Evolutionary conservation across 371 early-diverging fungal species (phyloP).

Genomic region (Choanephora cucurbitarum): DNA sequence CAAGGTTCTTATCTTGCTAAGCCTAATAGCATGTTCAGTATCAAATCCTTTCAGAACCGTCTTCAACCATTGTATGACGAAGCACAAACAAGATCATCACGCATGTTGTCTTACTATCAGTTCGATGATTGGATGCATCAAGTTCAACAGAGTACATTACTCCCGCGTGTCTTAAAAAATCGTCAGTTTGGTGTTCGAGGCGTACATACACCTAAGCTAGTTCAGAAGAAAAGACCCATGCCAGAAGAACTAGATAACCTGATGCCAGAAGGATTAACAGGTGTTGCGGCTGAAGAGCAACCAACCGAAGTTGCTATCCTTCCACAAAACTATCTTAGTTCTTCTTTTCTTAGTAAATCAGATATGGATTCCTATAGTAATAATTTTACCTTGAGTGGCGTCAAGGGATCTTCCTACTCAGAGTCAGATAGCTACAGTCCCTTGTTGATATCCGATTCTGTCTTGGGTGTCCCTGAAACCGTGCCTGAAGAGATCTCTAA

Average conservation of each 20-base stretch:
- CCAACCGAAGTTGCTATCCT: no score
- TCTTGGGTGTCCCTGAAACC: not conserved
- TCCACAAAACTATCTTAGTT: not conserved
- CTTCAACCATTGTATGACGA: conserved; percentile 1
- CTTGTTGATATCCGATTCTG: no score
- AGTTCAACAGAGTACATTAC: no score
- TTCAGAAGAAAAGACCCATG: not conserved
- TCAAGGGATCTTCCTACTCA: not conserved
- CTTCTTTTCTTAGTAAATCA: conserved; percentile 4
- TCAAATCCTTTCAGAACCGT: conserved; percentile 3
- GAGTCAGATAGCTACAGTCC: no score
- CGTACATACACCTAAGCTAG: conserved; percentile 18
- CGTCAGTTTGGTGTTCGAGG: conserved; percentile 10
- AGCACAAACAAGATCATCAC: conserved; percentile 5
- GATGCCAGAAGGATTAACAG: conserved; percentile 20
- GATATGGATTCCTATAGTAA: not conserved
- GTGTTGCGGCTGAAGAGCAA: conserved; percentile 16
- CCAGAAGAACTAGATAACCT: conserved; percentile 5
- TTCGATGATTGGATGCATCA: conserved; percentile 14
- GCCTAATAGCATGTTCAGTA: not conserved
- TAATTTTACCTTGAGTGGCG: not conserved
- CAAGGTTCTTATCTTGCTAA: conserved; percentile 16
- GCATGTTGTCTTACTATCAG: not conserved
- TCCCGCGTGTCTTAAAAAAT: no score
- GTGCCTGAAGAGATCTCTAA: not conserved